Conservation (phyloP, 108 stramenopile species). For the Nitzschia sp. region DNA sequence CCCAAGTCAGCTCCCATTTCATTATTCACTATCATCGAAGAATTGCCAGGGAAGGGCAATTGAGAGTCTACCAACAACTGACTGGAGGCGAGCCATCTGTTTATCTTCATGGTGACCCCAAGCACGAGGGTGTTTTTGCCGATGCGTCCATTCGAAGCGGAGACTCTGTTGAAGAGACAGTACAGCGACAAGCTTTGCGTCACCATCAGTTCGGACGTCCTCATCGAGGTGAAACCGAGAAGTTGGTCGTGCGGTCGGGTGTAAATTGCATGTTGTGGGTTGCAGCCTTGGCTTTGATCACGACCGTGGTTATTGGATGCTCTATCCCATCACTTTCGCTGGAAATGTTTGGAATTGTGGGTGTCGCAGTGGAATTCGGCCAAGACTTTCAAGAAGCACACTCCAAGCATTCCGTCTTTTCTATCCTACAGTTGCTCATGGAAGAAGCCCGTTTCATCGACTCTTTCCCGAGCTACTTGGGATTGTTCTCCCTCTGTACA, state of each 20-base stretch:
- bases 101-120: background rate
- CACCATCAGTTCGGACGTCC: conserved; percentile 42
- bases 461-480: conserved; percentile 47
- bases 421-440: conserved; percentile 53
- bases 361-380: conserved; percentile 71
- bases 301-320: conserved; percentile 63
- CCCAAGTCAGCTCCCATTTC: conserved; percentile 77
- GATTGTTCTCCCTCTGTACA: conserved; percentile 57
- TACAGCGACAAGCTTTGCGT: background rate
- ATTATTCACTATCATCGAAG: conserved; percentile 80
- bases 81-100: conserved; percentile 2
- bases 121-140: background rate
- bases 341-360: conserved; percentile 70
- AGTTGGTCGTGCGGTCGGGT: conserved; percentile 33
- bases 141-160: background rate
- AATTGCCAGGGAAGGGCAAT: conserved; percentile 26
- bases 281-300: conserved; percentile 30
- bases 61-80: background rate
- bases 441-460: conserved; percentile 64
- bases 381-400: conserved; percentile 62
- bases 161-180: background rate
- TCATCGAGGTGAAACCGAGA: conserved; percentile 45
- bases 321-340: conserved; percentile 57
- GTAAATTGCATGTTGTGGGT: conserved; percentile 29
- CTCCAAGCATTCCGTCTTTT: conserved; percentile 58